Percentiles rank a stretch among this genome's conserved stretches.
These are phyloP conservation scores for Penicillium coprophilum DNA, from an alignment of 495 filamentous ascomycete species.

Conservation along the genomic window DNA sequence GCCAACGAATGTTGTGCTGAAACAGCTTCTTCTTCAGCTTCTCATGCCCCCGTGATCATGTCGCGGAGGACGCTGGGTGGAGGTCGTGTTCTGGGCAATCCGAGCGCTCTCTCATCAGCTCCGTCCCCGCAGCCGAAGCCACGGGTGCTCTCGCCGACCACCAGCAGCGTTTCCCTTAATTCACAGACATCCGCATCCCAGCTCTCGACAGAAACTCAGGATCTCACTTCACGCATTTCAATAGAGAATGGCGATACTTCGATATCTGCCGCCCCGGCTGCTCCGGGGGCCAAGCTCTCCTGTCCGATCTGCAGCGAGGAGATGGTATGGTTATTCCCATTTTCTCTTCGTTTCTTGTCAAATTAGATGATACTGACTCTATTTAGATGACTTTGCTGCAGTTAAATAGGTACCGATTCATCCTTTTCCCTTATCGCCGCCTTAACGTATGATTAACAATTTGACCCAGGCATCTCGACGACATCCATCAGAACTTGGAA, in stretches of 20 bases:
- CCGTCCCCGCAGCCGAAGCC: conserved; percentile 55
- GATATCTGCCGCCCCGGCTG: conserved; percentile 50
- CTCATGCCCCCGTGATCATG: conserved; percentile 59
- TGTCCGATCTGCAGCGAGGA: conserved; percentile 97
- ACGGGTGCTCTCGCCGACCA: conserved; percentile 58
- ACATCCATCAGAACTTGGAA: conserved; percentile 89
- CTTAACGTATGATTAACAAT: conserved; percentile 21
- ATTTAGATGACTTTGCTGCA: conserved; percentile 84
- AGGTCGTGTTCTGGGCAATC: conserved; percentile 83
- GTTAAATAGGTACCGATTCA: conserved; percentile 68
- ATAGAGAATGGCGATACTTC: conserved; percentile 51
- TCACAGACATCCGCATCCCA: conserved; percentile 64
- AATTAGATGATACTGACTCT: conserved; percentile 14
- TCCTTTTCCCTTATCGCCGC: neutral
- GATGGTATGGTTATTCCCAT: conserved; percentile 61
- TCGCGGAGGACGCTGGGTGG: conserved; percentile 82
- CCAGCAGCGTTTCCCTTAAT: conserved; percentile 58
- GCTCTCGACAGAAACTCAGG: conserved; percentile 56
- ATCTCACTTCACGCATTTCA: conserved; percentile 59
- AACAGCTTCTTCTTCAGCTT: conserved; percentile 24
- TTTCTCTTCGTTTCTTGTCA: conserved; percentile 6
- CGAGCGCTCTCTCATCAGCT: conserved; percentile 69
- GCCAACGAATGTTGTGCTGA: conserved; percentile 24
- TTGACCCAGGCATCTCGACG: conserved; percentile 79
- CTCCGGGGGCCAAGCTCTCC: conserved; percentile 64